phyloP scores from a whole-genome alignment of 352 stramenopile genomes.

The Phytophthora quininea region DNA sequence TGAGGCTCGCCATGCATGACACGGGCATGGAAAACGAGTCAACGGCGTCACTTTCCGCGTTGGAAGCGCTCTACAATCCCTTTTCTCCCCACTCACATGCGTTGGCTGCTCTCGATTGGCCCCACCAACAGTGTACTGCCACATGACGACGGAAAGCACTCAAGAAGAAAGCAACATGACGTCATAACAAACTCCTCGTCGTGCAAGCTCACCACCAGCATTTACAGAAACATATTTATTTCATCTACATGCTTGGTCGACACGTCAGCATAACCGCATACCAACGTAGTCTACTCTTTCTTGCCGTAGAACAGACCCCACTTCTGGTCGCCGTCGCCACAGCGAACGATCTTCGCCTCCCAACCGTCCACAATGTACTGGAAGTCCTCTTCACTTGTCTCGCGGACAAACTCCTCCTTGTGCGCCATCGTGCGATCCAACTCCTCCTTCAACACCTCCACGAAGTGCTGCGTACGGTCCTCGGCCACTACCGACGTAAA shows the following conservation, averaged over 20 bases:
- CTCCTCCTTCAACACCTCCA: slow-evolving; percentile 68
- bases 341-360: slow-evolving; percentile 72
- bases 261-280: too few relatives aligned
- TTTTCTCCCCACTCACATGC: slow-evolving; percentile 16
- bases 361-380: slow-evolving; percentile 73
- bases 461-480: slow-evolving; percentile 74
- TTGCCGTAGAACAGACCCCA: slow-evolving; percentile 76
- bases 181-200: slow-evolving; percentile 8
- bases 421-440: slow-evolving; percentile 58
- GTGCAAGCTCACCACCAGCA: neutral
- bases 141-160: neutral
- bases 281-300: slow-evolving; percentile 34
- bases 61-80: neutral
- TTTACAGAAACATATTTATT: too few relatives aligned
- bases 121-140: neutral
- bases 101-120: slow-evolving; percentile 22
- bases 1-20: slow-evolving; percentile 10
- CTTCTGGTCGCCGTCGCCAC: slow-evolving; percentile 72
- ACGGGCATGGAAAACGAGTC: slow-evolving; percentile 10
- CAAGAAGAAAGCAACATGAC: slow-evolving; percentile 3
- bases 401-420: slow-evolving; percentile 70
- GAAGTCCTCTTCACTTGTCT: slow-evolving; percentile 73
- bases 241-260: too few relatives aligned
- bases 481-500: slow-evolving; percentile 63
- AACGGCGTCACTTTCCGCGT: slow-evolving; percentile 20